These are phyloP conservation scores for Besnoitia besnoiti DNA, from an alignment of 169 alveolate species.

Conservation along the genomic window DNA sequence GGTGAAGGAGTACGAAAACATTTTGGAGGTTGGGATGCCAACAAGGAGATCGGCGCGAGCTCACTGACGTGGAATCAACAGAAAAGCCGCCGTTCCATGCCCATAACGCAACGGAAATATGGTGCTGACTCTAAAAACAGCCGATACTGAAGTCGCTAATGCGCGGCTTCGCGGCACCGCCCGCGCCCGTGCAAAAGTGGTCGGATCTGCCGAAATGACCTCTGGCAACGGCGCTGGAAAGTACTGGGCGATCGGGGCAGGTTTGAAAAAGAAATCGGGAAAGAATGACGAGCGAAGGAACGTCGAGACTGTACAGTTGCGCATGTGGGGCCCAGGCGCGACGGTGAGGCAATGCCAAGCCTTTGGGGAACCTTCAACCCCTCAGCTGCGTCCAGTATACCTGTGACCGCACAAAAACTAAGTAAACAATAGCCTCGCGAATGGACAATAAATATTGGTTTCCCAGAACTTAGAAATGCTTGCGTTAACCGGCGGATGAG, in stretches of 20 bases:
- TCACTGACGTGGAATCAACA: neutral
- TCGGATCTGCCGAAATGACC: too few species aligned
- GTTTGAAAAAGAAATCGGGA: neutral
- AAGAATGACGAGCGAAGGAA: neutral
- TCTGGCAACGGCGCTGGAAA: too few species aligned
- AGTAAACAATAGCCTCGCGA: neutral
- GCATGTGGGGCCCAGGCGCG: neutral
- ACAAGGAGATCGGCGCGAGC: neutral
- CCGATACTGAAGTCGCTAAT: too few species aligned
- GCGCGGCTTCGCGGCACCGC: too few species aligned
- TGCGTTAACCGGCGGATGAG: neutral
- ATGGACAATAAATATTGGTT: too few species aligned
- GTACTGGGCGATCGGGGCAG: too few species aligned
- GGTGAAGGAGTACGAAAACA: conserved; percentile 69
- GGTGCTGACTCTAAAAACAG: too few species aligned
- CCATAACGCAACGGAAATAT: too few species aligned
- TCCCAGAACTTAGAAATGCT: neutral
- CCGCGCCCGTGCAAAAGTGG: too few species aligned
- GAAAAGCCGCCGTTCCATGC: neutral
- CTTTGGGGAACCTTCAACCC: neutral
- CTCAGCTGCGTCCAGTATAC: neutral
- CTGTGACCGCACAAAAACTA: neutral
- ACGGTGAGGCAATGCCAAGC: neutral
- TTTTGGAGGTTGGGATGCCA: neutral
- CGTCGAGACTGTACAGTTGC: neutral